Conservation (phyloP, 495 filamentous ascomycete species). For the Aspergillus egyptiacus region DNA sequence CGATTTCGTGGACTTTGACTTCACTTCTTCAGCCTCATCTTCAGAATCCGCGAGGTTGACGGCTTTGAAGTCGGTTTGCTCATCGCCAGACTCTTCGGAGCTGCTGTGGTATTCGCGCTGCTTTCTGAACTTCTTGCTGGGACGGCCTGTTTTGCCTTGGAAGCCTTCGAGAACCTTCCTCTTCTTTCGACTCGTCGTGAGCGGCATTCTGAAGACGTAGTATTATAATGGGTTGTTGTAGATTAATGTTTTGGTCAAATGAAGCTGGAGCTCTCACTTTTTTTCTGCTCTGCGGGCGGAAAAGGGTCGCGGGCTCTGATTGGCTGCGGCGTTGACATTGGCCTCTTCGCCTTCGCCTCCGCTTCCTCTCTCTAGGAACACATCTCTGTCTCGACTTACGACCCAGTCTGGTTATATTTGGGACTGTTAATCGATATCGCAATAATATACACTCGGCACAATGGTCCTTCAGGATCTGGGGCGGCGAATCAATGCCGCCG, state of each 20-base stretch:
- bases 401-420: background rate
- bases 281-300: constrained; percentile 29
- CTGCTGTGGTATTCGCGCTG: constrained; percentile 68
- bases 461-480: constrained; percentile 99
- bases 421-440: background rate
- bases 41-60: constrained; percentile 66
- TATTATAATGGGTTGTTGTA: background rate
- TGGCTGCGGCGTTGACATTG: constrained; percentile 32
- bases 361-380: constrained; percentile 1
- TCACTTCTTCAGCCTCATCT: constrained; percentile 39
- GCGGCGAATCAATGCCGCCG: constrained; percentile 94
- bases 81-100: constrained; percentile 49
- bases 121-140: constrained; percentile 66
- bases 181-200: constrained; percentile 43
- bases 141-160: constrained; percentile 47
- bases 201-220: constrained; percentile 31
- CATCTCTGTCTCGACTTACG: background rate
- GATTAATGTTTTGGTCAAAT: background rate
- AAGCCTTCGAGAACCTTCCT: constrained; percentile 55
- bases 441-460: constrained; percentile 17
- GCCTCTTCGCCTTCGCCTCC: constrained; percentile 15
- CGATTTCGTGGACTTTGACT: constrained; percentile 18
- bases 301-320: constrained; percentile 24
- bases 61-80: constrained; percentile 47
- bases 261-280: constrained; percentile 23